These are phyloP conservation scores for Mycena leptocephala DNA, from an alignment of 768 basidiomycete species.

Conservation along the genomic window DNA sequence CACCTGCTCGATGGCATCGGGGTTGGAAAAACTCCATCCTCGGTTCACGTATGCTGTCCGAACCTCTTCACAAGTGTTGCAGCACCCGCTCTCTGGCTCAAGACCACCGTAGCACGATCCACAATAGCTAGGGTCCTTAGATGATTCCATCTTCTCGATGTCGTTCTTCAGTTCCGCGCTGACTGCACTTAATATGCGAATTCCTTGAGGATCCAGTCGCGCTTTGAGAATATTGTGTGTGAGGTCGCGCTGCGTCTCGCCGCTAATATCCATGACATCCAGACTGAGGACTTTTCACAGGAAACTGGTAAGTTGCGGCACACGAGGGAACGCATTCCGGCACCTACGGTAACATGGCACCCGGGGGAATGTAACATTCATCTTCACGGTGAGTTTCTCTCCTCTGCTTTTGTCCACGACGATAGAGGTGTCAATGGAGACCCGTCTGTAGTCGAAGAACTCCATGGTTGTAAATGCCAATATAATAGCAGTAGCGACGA, in stretches of 20 bases:
- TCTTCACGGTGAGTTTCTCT: constrained; percentile 91
- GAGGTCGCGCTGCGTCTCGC: constrained; percentile 93
- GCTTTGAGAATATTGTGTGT: constrained; percentile 92
- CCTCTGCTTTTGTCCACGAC: constrained; percentile 96
- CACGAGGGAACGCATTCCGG: constrained; percentile 1
- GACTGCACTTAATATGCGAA: constrained; percentile 68
- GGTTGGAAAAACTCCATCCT: constrained; percentile 96
- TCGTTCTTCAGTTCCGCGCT: constrained; percentile 87
- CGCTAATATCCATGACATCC: constrained; percentile 98
- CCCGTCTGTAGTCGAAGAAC: constrained; percentile 94
- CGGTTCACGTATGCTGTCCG: constrained; percentile 90
- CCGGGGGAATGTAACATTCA: constrained; percentile 96
- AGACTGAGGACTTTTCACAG: constrained; percentile 86
- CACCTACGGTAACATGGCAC: constrained; percentile 96
- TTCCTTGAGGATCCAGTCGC: constrained; percentile 76
- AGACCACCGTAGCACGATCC: constrained; percentile 97
- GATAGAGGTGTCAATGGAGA: constrained; percentile 92
- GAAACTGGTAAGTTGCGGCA: constrained; percentile 1
- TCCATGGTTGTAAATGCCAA: constrained; percentile 93
- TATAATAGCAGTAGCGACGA: constrained; percentile 94
- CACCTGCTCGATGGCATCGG: constrained; percentile 95
- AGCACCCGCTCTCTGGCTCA: constrained; percentile 86
- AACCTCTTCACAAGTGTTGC: constrained; percentile 97
- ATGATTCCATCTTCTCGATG: constrained; percentile 82
- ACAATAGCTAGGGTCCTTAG: constrained; percentile 80